Evolutionary conservation across 1,284 basidiomycete genomes (phyloP), one percentile per base, ranked within the genome.

Genomic region (Calocybe gambosa): DNA sequence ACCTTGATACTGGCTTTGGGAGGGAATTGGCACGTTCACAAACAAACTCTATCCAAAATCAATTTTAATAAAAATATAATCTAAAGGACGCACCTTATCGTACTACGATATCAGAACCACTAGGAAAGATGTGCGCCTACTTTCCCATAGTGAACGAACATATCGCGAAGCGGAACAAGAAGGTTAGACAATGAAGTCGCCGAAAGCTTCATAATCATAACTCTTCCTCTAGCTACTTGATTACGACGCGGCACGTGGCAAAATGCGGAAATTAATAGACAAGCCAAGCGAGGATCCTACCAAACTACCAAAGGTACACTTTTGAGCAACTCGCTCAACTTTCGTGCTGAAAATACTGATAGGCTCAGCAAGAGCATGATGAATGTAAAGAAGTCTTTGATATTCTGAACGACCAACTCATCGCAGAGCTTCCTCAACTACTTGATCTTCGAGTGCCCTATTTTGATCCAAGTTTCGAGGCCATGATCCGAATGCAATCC

Each of bases 381-480:
- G 93, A 97, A 53, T 77, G 91, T 8, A 89, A 90, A 60, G 87
- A 95, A 61, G 82, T 98, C 47, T 99, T 96, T 65, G 90, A 96
- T 54, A 68, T 91, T 56, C 75, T 99, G 52, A 97, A 99, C 63
- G 82, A 91, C 25, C 93, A 97, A 59, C 80, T 98, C 54, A 87
- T 95, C 57, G 66, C 75, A 21, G 96, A 99, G 60, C 75, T 99
- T 5, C 96, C 96, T 0, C 83, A 95, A 57, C 70, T 99, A 21
- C 80, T 99, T 39, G 93, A 98, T 58, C 80, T 98, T 19, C 87
- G 96, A 29, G 87, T 99, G 35, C 95, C 96, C 5, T 99, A 93
- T 73, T 90, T 99, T 52, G 95, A 99, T 65, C 96, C 96, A 1
- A 93, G 89, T 55, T 98, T 99, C 63, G 96, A 99, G 67, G 91